Evolutionary conservation across 1,139 yeast genomes (phyloP).

Genomic region (Lodderomyces theae): DNA sequence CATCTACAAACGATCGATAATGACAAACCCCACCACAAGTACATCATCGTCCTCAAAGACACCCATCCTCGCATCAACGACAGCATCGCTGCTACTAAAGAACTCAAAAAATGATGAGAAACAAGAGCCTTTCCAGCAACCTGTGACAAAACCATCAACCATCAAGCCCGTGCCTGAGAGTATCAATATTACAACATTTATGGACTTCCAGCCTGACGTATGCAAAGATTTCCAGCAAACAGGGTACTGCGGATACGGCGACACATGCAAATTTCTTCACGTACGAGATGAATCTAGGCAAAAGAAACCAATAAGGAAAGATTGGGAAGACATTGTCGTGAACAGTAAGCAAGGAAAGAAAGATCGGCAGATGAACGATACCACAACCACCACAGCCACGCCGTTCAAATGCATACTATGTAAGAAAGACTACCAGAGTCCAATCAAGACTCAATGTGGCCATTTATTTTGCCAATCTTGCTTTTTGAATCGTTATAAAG

Average conservation of each 20-base stretch:
- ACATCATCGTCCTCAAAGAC: no score
- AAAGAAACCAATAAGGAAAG: constrained; percentile 65
- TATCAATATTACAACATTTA: constrained; percentile 67
- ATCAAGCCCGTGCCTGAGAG: constrained; percentile 43
- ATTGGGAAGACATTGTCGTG: constrained; percentile 58
- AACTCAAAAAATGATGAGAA: neutral
- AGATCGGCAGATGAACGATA: constrained; percentile 14
- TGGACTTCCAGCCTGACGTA: constrained; percentile 91
- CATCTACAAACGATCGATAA: no score
- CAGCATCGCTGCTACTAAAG: constrained; percentile 9
- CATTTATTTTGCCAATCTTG: constrained; percentile 70
- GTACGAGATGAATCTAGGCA: constrained; percentile 81
- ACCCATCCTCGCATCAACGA: constrained; percentile 7
- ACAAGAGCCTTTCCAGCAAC: neutral
- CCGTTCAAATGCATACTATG: constrained; percentile 71
- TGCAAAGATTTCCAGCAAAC: constrained; percentile 91
- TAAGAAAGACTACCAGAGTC: constrained; percentile 51
- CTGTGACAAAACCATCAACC: neutral
- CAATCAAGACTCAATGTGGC: constrained; percentile 62
- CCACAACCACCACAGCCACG: constrained; percentile 20
- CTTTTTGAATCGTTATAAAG: constrained; percentile 50
- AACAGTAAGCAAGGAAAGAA: constrained; percentile 7
- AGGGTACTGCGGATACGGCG: constrained; percentile 97
- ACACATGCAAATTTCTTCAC: constrained; percentile 94
- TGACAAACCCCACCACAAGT: no score